Conservation (phyloP, 2,329 filamentous ascomycete genomes). For the Penicillium sp. region DNA sequence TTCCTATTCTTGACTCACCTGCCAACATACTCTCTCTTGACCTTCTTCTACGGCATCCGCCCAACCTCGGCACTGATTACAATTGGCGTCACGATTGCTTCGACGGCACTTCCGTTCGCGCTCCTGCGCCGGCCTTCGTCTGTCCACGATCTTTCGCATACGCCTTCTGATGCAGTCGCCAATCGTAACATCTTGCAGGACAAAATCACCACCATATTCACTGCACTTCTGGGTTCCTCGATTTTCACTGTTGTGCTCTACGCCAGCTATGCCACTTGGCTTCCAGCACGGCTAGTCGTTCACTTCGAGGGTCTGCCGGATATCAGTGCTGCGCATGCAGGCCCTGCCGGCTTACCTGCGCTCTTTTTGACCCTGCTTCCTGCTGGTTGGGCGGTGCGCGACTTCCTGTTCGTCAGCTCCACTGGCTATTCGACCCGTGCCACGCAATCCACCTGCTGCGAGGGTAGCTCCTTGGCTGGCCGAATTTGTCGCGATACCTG, state of each 20-base stretch:
- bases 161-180: conserved; percentile 45
- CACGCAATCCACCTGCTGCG: conserved; percentile 60
- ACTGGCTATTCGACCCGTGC: conserved; percentile 43
- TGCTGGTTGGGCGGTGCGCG: conserved; percentile 66
- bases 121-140: conserved; percentile 66
- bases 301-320: conserved; percentile 71
- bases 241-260: conserved; percentile 74
- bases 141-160: conserved; percentile 56
- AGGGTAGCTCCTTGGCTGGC: conserved; percentile 66
- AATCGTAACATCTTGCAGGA: conserved; percentile 66
- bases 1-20: conserved; percentile 68
- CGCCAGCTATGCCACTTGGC: conserved; percentile 63
- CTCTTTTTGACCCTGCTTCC: conserved; percentile 57
- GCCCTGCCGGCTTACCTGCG: conserved; percentile 50
- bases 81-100: conserved; percentile 64
- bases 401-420: conserved; percentile 67
- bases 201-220: conserved; percentile 59
- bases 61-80: conserved; percentile 58
- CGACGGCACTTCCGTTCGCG: conserved; percentile 69
- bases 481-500: conserved; percentile 59
- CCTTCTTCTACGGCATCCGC: conserved; percentile 71
- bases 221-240: conserved; percentile 63
- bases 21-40: conserved; percentile 71
- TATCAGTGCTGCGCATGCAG: conserved; percentile 63
- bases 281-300: conserved; percentile 67